phyloP scores from a whole-genome alignment of 192 early-diverging fungal genomes.

The Coemansia sp. region DNA sequence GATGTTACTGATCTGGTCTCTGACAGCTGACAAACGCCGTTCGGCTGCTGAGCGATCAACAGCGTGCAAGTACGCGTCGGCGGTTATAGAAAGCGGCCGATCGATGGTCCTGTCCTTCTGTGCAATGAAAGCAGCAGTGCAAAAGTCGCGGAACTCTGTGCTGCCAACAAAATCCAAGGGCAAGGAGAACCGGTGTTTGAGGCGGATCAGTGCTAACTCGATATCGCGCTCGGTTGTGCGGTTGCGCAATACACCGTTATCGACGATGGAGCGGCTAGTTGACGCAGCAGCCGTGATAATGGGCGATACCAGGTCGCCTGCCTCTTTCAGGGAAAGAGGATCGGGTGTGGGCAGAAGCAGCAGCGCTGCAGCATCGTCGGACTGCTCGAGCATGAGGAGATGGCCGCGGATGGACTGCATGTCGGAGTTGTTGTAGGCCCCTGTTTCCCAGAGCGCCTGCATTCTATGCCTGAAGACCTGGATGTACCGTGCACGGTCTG shows the following conservation, averaged over 20 bases:
- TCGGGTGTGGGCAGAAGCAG: too few relatives aligned
- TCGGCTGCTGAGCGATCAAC: constrained; percentile 2
- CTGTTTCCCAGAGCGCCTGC: constrained; percentile 10
- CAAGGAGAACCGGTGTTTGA: constrained; percentile 18
- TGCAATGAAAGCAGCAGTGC: constrained; percentile 7
- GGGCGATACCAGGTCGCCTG: too few relatives aligned
- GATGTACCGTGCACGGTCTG: constrained; percentile 13
- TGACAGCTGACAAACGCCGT: background rate
- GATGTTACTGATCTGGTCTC: background rate
- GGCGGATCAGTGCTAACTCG: constrained; percentile 10
- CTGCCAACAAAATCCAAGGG: constrained; percentile 8
- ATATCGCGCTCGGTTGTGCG: constrained; percentile 1
- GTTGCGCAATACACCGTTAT: constrained; percentile 13
- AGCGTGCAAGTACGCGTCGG: background rate
- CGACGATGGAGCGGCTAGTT: constrained; percentile 5
- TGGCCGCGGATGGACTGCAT: constrained; percentile 19
- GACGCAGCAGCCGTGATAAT: too few relatives aligned
- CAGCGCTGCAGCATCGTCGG: background rate
- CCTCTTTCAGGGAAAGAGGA: too few relatives aligned
- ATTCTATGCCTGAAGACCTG: constrained; percentile 21
- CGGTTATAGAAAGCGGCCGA: background rate
- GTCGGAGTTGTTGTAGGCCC: constrained; percentile 11
- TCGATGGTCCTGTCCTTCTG: constrained; percentile 9
- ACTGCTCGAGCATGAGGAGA: constrained; percentile 7
- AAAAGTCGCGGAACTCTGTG: constrained; percentile 14